Evolutionary conservation across 768 basidiomycete genomes (phyloP).

Genomic region (Leccinum obscurum): DNA sequence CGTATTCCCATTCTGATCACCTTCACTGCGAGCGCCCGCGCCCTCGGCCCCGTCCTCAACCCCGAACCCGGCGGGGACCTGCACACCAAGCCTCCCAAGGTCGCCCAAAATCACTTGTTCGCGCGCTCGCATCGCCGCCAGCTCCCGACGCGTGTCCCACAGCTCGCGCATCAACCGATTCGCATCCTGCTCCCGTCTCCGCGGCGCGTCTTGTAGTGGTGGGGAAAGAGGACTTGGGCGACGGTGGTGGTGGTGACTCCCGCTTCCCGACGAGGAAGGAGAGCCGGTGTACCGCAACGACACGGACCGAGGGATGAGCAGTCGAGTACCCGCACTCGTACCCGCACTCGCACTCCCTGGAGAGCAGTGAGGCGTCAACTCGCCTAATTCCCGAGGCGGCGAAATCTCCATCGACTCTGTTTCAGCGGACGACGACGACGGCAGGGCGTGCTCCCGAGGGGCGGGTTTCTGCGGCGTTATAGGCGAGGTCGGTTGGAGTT

Average conservation of each 20-base stretch:
- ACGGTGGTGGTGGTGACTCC: neutral
- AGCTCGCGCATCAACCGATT: conserved; percentile 28
- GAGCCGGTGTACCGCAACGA: neutral
- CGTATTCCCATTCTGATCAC: neutral
- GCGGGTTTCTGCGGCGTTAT: too few species aligned
- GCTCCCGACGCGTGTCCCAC: conserved; percentile 27
- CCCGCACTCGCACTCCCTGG: neutral
- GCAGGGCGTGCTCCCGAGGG: neutral
- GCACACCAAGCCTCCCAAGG: conserved; percentile 20
- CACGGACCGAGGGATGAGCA: neutral
- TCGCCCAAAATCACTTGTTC: conserved; percentile 27
- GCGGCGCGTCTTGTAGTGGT: neutral
- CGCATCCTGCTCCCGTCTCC: conserved; percentile 3
- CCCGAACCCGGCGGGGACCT: neutral
- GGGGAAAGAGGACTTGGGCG: neutral
- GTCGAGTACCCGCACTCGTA: neutral
- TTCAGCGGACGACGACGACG: neutral
- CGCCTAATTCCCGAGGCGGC: conserved; percentile 11
- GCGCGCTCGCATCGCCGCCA: conserved; percentile 22
- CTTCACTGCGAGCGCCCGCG: neutral
- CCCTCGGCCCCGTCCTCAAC: neutral
- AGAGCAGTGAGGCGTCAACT: conserved; percentile 1
- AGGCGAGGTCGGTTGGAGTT: neutral
- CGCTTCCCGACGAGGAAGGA: neutral
- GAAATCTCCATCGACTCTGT: neutral